A percentile compares a stretch with the other conserved stretches of the same genome.
These are phyloP conservation scores for Penicillium herquei DNA, from an alignment of 495 filamentous ascomycete genomes.

Conservation along the genomic window DNA sequence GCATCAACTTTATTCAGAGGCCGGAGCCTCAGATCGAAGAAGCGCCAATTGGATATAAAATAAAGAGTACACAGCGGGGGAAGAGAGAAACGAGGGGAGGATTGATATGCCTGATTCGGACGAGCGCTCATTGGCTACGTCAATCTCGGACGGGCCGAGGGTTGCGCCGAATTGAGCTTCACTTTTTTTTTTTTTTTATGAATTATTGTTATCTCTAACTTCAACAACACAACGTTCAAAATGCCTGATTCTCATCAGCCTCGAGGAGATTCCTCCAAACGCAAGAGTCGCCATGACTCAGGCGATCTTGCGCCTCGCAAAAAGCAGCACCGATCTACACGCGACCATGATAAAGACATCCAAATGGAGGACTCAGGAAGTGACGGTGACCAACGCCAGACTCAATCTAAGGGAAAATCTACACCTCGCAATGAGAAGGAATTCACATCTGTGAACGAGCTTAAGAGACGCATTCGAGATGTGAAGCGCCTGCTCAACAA, in stretches of 20 bases:
- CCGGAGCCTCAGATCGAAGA: slow-evolving; percentile 12
- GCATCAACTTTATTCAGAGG: slow-evolving; percentile 4
- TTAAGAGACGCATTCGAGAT: slow-evolving; percentile 54
- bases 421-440: slow-evolving; percentile 28
- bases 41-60: not conserved
- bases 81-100: slow-evolving; percentile 13
- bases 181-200: slow-evolving; percentile 19
- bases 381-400: slow-evolving; percentile 10
- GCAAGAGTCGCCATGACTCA: slow-evolving; percentile 29
- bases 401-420: slow-evolving; percentile 23
- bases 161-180: slow-evolving; percentile 21
- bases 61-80: not conserved
- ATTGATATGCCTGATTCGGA: slow-evolving; percentile 22
- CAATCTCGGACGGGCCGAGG: slow-evolving; percentile 29
- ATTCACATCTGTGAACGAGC: slow-evolving; percentile 47
- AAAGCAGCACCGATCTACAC: slow-evolving; percentile 20
- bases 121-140: slow-evolving; percentile 28
- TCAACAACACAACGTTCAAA: slow-evolving; percentile 7
- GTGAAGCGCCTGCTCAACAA: slow-evolving; percentile 58
- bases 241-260: slow-evolving; percentile 17
- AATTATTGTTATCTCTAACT: not conserved
- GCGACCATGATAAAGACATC: slow-evolving; percentile 7
- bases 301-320: slow-evolving; percentile 24
- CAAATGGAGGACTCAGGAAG: slow-evolving; percentile 15
- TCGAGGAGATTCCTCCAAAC: slow-evolving; percentile 25